Percentiles rank a stretch among this genome's conserved stretches.
phyloP scores from a whole-genome alignment of 495 filamentous ascomycete genomes.

The Opeltia flavorubescens region DNA sequence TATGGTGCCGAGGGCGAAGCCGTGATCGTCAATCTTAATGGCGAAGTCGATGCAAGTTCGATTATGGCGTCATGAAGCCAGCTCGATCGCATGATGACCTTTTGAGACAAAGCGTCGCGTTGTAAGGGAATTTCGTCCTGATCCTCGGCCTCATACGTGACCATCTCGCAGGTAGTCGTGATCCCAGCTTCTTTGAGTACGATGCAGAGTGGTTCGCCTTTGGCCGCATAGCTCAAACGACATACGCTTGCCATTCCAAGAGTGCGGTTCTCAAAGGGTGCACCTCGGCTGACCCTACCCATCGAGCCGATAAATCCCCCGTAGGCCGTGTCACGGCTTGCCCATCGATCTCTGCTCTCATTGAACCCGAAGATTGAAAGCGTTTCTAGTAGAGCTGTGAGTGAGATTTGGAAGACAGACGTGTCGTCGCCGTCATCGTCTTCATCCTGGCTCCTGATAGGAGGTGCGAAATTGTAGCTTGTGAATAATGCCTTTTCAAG shows the following conservation, averaged over 20 bases:
- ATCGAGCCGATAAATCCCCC: constrained; percentile 35
- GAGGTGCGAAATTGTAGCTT: constrained; percentile 53
- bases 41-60: constrained; percentile 64
- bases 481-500: constrained; percentile 78
- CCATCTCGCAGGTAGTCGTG: constrained; percentile 79
- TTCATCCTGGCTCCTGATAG: constrained; percentile 8
- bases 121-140: constrained; percentile 69
- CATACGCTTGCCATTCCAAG: constrained; percentile 73
- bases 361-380: constrained; percentile 83
- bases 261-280: constrained; percentile 58
- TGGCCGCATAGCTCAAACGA: constrained; percentile 55
- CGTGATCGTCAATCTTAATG: constrained; percentile 45
- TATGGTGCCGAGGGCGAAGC: constrained; percentile 53
- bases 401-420: constrained; percentile 63
- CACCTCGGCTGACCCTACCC: constrained; percentile 28
- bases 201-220: constrained; percentile 64
- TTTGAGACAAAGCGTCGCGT: constrained; percentile 64
- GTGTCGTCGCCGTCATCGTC: constrained; percentile 21
- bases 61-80: constrained; percentile 74
- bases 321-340: constrained; percentile 38
- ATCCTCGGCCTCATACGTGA: constrained; percentile 66
- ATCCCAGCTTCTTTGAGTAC: constrained; percentile 74
- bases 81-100: constrained; percentile 82
- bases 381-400: constrained; percentile 80
- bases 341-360: constrained; percentile 41